Percentiles rank a stretch among this genome's conserved stretches.
Evolutionary conservation across 2,329 filamentous ascomycete species (phyloP).

Genomic region (Ophiostoma ulmi): DNA sequence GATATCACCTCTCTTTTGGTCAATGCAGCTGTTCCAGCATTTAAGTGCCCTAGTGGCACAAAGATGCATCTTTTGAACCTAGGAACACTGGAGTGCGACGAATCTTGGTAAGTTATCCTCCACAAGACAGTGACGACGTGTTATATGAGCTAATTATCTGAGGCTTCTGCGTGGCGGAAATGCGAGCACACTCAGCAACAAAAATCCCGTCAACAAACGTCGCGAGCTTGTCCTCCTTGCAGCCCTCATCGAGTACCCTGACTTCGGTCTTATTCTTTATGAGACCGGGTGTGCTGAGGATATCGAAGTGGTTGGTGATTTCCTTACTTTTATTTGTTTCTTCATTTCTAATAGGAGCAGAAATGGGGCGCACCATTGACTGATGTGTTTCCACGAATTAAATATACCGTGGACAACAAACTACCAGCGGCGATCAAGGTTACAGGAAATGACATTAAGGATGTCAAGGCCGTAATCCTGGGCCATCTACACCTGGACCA

Average conservation of each 20-base stretch:
- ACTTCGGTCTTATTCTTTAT: slow-evolving; percentile 19
- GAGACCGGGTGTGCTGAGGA: slow-evolving; percentile 23
- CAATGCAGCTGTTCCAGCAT: slow-evolving; percentile 21
- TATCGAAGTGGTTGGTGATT: slow-evolving; percentile 14
- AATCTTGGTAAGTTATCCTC: slow-evolving; percentile 12
- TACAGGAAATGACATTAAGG: slow-evolving; percentile 22
- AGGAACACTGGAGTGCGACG: slow-evolving; percentile 18
- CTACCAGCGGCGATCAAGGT: slow-evolving; percentile 17
- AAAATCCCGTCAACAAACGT: slow-evolving; percentile 19
- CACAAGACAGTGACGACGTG: not conserved
- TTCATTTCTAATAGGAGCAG: not conserved
- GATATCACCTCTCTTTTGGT: slow-evolving; percentile 18
- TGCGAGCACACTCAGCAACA: slow-evolving; percentile 16
- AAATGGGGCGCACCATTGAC: slow-evolving; percentile 23
- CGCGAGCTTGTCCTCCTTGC: slow-evolving; percentile 21
- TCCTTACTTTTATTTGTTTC: no score
- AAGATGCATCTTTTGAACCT: slow-evolving; percentile 22
- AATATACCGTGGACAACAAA: slow-evolving; percentile 20
- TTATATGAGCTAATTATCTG: not conserved
- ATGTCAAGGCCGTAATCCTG: slow-evolving; percentile 21
- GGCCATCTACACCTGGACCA: slow-evolving; percentile 22
- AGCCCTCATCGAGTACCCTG: slow-evolving; percentile 20
- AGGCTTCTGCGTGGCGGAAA: slow-evolving; percentile 20
- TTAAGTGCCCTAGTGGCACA: slow-evolving; percentile 22
- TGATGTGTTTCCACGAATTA: slow-evolving; percentile 20